Conservation (phyloP, 441 rosid genomes). For the Eutrema salsugineum region DNA sequence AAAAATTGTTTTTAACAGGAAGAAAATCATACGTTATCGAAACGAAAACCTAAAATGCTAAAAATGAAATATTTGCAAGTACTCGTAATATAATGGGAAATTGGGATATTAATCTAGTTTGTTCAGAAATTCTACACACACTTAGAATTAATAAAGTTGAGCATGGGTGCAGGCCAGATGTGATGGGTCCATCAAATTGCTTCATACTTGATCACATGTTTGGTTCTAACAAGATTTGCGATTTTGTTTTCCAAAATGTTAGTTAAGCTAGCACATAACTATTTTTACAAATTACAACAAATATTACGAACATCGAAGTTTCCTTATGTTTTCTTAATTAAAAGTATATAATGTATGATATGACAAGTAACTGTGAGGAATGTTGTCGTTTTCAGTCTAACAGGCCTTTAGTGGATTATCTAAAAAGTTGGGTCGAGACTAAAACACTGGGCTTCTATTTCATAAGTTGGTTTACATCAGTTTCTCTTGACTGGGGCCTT, state of each 20-base stretch:
- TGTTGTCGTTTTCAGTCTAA: no score
- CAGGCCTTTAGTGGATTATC: no score
- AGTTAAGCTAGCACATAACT: not conserved
- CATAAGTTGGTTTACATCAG: no score
- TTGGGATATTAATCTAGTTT: not conserved
- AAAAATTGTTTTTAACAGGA: no score
- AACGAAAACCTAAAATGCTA: not conserved
- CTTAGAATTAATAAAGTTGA: constrained; percentile 1
- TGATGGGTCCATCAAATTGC: constrained; percentile 19
- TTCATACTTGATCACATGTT: not conserved
- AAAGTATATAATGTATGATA: no score
- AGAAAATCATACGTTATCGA: not conserved
- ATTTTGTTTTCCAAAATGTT: not conserved
- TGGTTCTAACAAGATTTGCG: constrained; percentile 9
- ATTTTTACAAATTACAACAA: not conserved
- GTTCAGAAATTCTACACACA: not conserved
- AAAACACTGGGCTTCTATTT: no score
- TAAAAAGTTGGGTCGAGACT: no score
- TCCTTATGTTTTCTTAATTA: not conserved
- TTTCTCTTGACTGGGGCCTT: no score
- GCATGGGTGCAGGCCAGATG: constrained; percentile 8
- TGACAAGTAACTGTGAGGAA: no score
- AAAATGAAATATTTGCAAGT: not conserved
- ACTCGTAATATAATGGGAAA: not conserved
- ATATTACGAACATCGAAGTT: not conserved